Base-by-base conservation (phyloP, 495 filamentous ascomycete species). In the Xylaria venustula region DNA sequence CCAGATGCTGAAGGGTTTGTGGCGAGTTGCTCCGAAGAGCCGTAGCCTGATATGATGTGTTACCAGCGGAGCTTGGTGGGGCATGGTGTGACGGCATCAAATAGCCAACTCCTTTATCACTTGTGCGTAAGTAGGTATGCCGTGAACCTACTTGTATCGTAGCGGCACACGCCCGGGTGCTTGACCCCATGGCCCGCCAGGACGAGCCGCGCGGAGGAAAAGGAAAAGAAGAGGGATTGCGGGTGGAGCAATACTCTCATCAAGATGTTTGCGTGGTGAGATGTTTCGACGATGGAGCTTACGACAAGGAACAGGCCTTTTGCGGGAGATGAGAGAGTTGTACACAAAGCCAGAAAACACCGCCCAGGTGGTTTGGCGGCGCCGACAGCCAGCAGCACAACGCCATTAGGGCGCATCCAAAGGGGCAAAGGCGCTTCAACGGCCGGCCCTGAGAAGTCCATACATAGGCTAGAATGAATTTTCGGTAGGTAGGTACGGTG, bases 1-100 rank as follows among this genome's bases (percentile, higher is more conserved):
- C 57, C 25, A 47, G 32, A 41, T 53, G 54, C 34, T 51, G 53
- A 22, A 45, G 67, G 63, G 64, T 56, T 69, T 62, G 65, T 68
- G 76, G 78, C 70, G 77, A 75, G 65, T 61, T 70, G 68, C 71
- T 69, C 78, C 78, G 78, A 79, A 77, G 74, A 74, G 75, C 77
- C 77, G 74, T 71, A 79, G 78, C 74, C 78, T 79, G 78, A 77
- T 77, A 67, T 73, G 67, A 69, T 73, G 73, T 66, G 62, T 66
- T 71, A 69, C 67, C 69, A 65, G 69, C 64, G 67, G 69, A 67
- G 60, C 51, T 54, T 36, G 52, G 60, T 62, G 60, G 58, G 58
- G 62, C 68, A 53, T 64, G 55, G 69, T 71, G 66, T 53, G 58
- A 61, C 58, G 42, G 58, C 58, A 61, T 54, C 58, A 54, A 54